Evolutionary conservation across 2,329 filamentous ascomycete genomes (phyloP).

Genomic region (Ophiostoma montium): DNA sequence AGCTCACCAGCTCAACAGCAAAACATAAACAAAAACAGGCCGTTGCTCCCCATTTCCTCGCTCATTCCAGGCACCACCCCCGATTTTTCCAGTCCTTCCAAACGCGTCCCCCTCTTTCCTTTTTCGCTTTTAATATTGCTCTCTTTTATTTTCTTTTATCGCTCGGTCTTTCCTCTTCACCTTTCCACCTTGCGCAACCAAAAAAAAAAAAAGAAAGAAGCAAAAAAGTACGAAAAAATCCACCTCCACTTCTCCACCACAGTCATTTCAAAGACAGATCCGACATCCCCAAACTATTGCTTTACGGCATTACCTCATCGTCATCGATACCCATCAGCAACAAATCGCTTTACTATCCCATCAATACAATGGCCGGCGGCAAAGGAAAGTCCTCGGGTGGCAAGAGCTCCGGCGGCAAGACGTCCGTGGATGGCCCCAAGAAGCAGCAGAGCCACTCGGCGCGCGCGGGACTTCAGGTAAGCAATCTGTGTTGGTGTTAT

Average conservation of each 20-base stretch:
- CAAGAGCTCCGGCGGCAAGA: slow-evolving; percentile 75
- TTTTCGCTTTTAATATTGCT: not conserved
- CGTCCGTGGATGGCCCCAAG: slow-evolving; percentile 51
- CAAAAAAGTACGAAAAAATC: not conserved
- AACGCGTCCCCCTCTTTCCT: not conserved
- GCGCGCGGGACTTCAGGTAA: slow-evolving; percentile 88
- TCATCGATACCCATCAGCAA: not conserved
- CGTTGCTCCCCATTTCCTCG: not conserved
- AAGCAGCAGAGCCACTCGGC: slow-evolving; percentile 94
- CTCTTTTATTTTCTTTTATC: slow-evolving; percentile 1
- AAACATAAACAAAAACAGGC: too few relatives aligned
- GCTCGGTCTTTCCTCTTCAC: not conserved
- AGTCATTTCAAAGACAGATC: not conserved
- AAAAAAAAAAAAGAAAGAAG: not conserved
- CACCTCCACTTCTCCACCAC: not conserved
- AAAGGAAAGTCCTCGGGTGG: slow-evolving; percentile 89
- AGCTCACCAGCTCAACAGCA: too few relatives aligned
- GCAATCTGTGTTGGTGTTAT: slow-evolving; percentile 20
- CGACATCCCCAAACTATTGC: not conserved
- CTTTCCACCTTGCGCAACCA: not conserved
- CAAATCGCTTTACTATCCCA: not conserved
- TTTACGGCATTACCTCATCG: not conserved
- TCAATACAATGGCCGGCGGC: slow-evolving; percentile 52
- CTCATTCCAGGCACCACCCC: slow-evolving; percentile 2
- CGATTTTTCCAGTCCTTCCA: not conserved